Percentiles rank a stretch among this genome's conserved stretches.
Conservation (phyloP, 2,329 filamentous ascomycete species). For the Hypoxylon sp. region DNA sequence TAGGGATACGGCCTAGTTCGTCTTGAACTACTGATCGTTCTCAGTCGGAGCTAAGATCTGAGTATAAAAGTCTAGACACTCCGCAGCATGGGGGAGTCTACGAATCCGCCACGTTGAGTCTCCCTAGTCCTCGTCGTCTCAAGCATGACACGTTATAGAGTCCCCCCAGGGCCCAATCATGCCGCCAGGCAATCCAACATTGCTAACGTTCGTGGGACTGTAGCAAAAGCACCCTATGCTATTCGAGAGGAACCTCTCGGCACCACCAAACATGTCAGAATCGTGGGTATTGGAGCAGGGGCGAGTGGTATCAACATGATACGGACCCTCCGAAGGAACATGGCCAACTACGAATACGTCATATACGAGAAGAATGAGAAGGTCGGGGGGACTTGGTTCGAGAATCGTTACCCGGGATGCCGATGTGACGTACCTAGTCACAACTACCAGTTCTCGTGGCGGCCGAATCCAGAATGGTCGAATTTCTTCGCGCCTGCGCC, state of each 20-base stretch:
- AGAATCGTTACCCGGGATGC: constrained; percentile 70
- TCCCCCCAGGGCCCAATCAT: constrained; percentile 34
- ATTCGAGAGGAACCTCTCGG: constrained; percentile 56
- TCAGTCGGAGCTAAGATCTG: constrained; percentile 5
- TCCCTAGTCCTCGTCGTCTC: constrained; percentile 35
- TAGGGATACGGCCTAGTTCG: constrained; percentile 18
- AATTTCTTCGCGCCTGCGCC: constrained; percentile 66
- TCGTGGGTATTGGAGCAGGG: constrained; percentile 61
- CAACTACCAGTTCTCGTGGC: constrained; percentile 73
- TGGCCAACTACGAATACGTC: constrained; percentile 59
- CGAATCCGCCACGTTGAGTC: constrained; percentile 45
- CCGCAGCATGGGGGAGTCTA: constrained; percentile 42
- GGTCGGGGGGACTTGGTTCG: constrained; percentile 70
- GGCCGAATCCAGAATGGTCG: constrained; percentile 70
- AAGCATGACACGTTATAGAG: constrained; percentile 49
- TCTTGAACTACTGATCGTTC: neutral
- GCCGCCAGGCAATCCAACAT: constrained; percentile 26
- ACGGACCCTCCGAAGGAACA: constrained; percentile 58
- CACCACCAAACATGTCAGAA: constrained; percentile 56
- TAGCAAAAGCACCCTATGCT: constrained; percentile 49
- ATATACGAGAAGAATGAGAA: constrained; percentile 69
- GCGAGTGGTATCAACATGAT: constrained; percentile 60
- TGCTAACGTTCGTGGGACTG: constrained; percentile 38
- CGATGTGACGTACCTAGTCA: constrained; percentile 69
- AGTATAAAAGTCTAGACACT: constrained; percentile 42